Base-by-base conservation (phyloP, 2,329 filamentous ascomycete genomes). In the Hypoxylon sp. region DNA sequence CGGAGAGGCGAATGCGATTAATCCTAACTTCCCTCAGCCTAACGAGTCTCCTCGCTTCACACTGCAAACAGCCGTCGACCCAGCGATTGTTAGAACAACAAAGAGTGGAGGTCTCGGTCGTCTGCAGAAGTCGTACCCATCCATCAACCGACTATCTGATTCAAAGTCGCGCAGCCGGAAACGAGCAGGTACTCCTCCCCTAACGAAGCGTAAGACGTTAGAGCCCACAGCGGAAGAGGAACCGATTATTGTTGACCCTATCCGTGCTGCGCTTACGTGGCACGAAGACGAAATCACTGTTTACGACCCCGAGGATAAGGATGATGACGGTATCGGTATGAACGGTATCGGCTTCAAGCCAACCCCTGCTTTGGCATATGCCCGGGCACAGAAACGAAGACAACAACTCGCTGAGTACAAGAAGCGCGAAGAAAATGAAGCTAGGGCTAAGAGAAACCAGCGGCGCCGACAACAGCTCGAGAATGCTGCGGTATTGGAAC, bases 301-400 rank as follows among this genome's bases (percentile, higher is more conserved):
- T 27, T 88, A 90, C 75, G 85, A 90, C 70, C 86, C 87, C 0
- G 81, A 87, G 41, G 88, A 90, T 73, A 83, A 85, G 67, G 88
- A 91, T 67, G 88, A 91, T 71, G 88, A 91, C 72, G 88, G 88
- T 53, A 86, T 85, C 2, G 88, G 88, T 21, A 87, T 91, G 72
- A 90, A 91, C 74, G 88, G 88, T 4, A 87, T 91, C 64, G 88
- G 88, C 0, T 91, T 90, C 78, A 87, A 84, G 71, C 88, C 88
- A 1, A 90, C 87, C 0, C 82, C 88, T 5, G 87, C 87, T 19
- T 81, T 89, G 46, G 88, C 87, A 5, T 83, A 87, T 61, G 83
- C 84, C 3, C 82, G 88, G 16, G 80, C 83, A 1, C 81, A 86
- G 76, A 87, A 85, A 73, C 81, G 88, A 41, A 82, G 82, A 61